A percentile compares a stretch with the other conserved stretches of the same genome.
Evolutionary conservation across 441 rosid genomes (phyloP).

Genomic region (Euphorbia corollata): DNA sequence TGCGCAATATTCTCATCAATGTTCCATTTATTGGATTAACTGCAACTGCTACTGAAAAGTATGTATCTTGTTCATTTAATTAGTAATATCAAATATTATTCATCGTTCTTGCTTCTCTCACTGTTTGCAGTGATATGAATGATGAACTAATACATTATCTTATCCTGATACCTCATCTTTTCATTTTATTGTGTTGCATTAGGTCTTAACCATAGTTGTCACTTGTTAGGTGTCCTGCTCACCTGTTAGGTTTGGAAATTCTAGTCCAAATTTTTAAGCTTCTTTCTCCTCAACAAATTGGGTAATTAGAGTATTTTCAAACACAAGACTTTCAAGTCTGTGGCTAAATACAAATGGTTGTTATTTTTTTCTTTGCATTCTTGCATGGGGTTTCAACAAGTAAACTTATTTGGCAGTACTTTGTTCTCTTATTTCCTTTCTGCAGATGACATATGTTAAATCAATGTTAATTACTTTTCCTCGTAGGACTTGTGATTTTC

Average conservation of each 20-base stretch:
- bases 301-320: not conserved
- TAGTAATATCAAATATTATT: not conserved
- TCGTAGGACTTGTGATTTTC: not conserved
- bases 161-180: not conserved
- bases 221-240: not conserved
- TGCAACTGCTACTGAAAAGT: slow-evolving; percentile 50
- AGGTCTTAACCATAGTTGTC: not conserved
- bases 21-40: slow-evolving; percentile 50
- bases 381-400: not conserved
- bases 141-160: not conserved
- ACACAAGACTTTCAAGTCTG: not conserved
- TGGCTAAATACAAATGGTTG: not conserved
- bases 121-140: not conserved
- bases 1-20: slow-evolving; percentile 30
- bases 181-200: not conserved
- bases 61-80: slow-evolving; percentile 9
- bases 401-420: not conserved
- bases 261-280: not conserved
- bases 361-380: no score
- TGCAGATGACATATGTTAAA: not conserved
- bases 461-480: not conserved
- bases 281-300: not conserved
- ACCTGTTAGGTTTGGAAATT: not conserved
- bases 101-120: not conserved
- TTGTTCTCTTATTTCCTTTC: not conserved